Base-by-base conservation (phyloP, 345 rosid genomes). In the Euclidium syriacum region DNA sequence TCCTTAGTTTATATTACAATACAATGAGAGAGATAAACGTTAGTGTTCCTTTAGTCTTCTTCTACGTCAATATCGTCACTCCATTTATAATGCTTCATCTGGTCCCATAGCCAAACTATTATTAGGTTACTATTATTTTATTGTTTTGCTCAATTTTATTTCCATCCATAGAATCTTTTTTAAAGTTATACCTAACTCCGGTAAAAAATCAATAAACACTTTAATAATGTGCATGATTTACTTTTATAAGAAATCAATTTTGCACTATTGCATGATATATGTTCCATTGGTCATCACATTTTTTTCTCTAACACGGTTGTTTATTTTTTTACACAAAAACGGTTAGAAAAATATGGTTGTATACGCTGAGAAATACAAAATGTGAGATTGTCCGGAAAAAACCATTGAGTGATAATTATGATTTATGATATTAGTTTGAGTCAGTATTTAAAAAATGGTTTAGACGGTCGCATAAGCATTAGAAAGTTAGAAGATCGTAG, bases 151-250 rank as follows among this genome's bases (percentile, higher is more conserved):
- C 12, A 29, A 7, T 60, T 35, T 43, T 42, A 25, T 52, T 61
- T 44, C 52, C 34, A 52, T 10, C 53, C 14, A 24, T 8, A 42
- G 48, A 46, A 62, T 52, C 55, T 44, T 44, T 59, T 40, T 42
- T 12, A 68, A 68, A 59, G 61, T 59, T 68, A 32, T 68, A 59
- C 65, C 73, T 58, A 68, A 58, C 73, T 9, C 41, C 36, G 10
- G 46, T 67, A 19, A 39, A 67, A 48, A 3, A 3, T 15, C 14
- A 18, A 35, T 57, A 19, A 43, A 36, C 41, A 36, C 30, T 56
- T 34, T 29, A 9, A 34, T 54, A 56, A 36, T 24, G 32, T 36
- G 40, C 33, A 10, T 57, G 19, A 33, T 65, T 40, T 36, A 46
- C 71, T 56, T 30, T 49, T 25, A 3, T n/a, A 66, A 11, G 8